These are phyloP conservation scores for Cercospora beticola DNA, from an alignment of 2,329 filamentous ascomycete species.

Conservation along the genomic window DNA sequence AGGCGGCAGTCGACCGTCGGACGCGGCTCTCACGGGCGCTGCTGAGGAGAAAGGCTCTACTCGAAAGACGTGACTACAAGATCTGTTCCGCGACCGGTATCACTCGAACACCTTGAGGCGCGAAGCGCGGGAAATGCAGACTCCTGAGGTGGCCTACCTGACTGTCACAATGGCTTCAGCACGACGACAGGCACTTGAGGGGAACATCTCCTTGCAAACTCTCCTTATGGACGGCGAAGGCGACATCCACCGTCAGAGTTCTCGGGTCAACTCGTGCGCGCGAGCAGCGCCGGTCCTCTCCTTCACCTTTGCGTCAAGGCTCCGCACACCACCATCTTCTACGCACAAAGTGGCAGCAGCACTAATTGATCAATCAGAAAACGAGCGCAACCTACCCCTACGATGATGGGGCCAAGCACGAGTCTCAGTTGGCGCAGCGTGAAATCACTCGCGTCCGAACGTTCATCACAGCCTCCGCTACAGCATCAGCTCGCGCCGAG, in stretches of 20 bases:
- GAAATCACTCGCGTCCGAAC: no score
- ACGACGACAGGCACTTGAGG: no score
- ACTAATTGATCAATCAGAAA: neutral
- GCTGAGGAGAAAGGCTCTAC: neutral
- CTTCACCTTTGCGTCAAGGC: neutral
- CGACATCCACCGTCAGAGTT: neutral
- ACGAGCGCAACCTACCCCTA: neutral
- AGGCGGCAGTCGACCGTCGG: neutral
- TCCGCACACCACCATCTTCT: neutral
- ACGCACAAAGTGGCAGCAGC: neutral
- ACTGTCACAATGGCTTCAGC: no score
- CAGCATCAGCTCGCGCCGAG: no score
- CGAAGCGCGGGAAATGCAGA: neutral
- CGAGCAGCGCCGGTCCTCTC: no score
- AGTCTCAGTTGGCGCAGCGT: no score
- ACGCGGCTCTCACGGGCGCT: neutral
- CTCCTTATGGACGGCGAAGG: neutral
- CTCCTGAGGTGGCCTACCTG: no score
- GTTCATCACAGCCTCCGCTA: no score
- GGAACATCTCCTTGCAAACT: no score
- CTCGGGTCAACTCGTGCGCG: no score
- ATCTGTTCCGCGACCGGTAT: neutral
- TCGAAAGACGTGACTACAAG: neutral
- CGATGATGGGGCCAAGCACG: no score
- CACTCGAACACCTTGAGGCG: neutral